Conservation (phyloP, 2,329 filamentous ascomycete genomes). For the Epichloe aotearoae region DNA sequence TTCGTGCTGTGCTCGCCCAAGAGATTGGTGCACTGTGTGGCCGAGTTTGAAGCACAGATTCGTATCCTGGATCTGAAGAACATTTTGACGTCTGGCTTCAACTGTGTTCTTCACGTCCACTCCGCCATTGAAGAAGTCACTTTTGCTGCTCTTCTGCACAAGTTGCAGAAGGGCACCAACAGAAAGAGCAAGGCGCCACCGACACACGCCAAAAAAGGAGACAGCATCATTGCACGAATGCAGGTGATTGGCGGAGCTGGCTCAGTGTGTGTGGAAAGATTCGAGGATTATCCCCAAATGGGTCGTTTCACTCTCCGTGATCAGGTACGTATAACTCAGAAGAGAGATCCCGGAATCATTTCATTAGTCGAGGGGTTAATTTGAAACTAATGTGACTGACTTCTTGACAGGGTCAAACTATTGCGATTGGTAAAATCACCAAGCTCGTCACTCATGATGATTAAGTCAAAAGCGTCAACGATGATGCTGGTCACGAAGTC, state of each 20-base stretch:
- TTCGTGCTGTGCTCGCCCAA: constrained; percentile 95
- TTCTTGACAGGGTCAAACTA: constrained; percentile 74
- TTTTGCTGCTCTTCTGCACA: constrained; percentile 77
- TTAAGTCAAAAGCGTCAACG: not conserved
- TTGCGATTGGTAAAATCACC: constrained; percentile 98
- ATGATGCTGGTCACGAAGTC: not conserved
- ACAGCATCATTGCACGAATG: constrained; percentile 82
- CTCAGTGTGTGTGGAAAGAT: constrained; percentile 82
- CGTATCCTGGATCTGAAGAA: constrained; percentile 87
- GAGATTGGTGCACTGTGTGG: constrained; percentile 82
- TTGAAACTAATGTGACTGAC: not conserved
- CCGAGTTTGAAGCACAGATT: constrained; percentile 89
- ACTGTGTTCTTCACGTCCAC: constrained; percentile 95
- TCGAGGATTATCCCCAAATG: constrained; percentile 92
- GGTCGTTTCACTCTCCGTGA: constrained; percentile 83
- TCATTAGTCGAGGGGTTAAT: not conserved
- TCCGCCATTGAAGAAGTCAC: constrained; percentile 96
- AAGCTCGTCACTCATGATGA: constrained; percentile 49
- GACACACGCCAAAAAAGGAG: constrained; percentile 72
- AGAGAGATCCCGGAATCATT: not conserved
- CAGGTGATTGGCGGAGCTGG: constrained; percentile 77
- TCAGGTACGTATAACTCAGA: constrained; percentile 43
- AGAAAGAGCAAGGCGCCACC: constrained; percentile 89
- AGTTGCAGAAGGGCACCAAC: constrained; percentile 85
- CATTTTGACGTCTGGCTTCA: constrained; percentile 89